Conservation (phyloP, 2,329 filamentous ascomycete species). For the Microdochium trichocladiopsis region DNA sequence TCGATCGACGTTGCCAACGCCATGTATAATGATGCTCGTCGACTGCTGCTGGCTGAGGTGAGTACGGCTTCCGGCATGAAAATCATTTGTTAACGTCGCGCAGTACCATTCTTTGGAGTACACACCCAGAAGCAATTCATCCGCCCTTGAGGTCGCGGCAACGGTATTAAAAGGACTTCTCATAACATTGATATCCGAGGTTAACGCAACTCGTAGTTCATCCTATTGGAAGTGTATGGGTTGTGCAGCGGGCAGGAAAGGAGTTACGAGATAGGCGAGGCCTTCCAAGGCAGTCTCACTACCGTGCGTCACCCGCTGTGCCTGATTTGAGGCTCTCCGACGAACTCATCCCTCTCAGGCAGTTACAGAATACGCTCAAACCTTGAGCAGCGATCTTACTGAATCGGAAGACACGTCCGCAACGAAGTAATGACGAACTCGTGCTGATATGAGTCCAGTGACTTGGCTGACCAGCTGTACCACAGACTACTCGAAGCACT, state of each 20-base stretch:
- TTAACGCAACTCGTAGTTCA: not conserved
- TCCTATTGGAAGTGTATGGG: not conserved
- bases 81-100: not conserved
- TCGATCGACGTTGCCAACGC: not conserved
- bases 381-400: not conserved
- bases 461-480: not conserved
- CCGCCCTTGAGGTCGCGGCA: not conserved
- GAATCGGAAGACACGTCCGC: not conserved
- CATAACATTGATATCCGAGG: not conserved
- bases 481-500: not conserved
- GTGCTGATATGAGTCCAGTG: not conserved
- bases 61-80: not conserved
- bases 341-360: not conserved
- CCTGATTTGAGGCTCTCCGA: not conserved
- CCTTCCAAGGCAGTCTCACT: not conserved
- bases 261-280: not conserved
- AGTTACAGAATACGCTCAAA: not conserved
- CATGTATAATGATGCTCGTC: not conserved
- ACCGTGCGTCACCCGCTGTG: not conserved
- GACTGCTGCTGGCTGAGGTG: not conserved
- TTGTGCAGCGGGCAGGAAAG: not conserved
- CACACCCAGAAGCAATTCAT: not conserved
- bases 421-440: not conserved
- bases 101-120: not conserved
- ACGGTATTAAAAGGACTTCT: not conserved